These are phyloP conservation scores for Camellia sinensis DNA, from an alignment of 148 eudicot species.

Conservation along the genomic window DNA sequence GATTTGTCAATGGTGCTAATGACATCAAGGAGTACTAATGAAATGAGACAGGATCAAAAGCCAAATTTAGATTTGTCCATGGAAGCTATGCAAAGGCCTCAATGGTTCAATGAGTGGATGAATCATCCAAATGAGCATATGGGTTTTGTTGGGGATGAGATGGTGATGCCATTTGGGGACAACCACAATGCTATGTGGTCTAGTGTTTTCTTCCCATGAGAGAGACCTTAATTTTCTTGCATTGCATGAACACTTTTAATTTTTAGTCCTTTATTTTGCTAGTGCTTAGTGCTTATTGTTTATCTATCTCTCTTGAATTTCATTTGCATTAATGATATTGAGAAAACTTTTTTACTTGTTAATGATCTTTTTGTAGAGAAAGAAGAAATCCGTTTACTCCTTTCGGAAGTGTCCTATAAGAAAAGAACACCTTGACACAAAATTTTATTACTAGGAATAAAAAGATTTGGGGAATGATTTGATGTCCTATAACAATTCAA, in stretches of 20 bases:
- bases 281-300: background rate
- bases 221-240: background rate
- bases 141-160: conserved; percentile 30
- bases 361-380: too few relatives aligned
- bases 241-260: too few relatives aligned
- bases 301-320: background rate
- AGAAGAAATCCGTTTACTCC: too few relatives aligned
- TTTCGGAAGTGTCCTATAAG: too few relatives aligned
- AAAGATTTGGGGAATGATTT: too few relatives aligned
- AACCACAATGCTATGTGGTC: conserved; percentile 30
- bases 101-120: conserved; percentile 34
- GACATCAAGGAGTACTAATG: background rate
- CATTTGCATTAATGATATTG: too few relatives aligned
- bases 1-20: background rate
- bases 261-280: background rate
- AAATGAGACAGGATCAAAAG: conserved; percentile 24
- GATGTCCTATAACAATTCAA: too few relatives aligned
- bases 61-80: conserved; percentile 7
- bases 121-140: conserved; percentile 25
- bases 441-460: too few relatives aligned
- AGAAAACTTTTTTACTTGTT: too few relatives aligned
- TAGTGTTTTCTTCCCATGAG: conserved; percentile 30
- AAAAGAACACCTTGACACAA: too few relatives aligned
- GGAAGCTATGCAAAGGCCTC: conserved; percentile 24
- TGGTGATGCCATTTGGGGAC: conserved; percentile 30